These are phyloP conservation scores for Paulownia fortunei DNA, from an alignment of 257 asterid species.

Conservation along the genomic window DNA sequence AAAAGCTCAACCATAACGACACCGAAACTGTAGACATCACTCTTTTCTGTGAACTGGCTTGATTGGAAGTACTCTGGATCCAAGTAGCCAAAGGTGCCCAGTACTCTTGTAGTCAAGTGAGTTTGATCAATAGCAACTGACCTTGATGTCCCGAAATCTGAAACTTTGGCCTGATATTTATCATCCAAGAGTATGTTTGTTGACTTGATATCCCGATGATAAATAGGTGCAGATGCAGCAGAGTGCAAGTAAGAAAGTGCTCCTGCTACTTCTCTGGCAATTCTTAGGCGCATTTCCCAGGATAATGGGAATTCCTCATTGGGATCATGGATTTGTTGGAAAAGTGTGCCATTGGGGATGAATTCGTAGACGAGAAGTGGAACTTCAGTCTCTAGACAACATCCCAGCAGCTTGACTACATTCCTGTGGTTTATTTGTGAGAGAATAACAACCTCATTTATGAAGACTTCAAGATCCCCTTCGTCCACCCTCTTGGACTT, in stretches of 20 bases:
- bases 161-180: constrained; percentile 37
- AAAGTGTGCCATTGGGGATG: constrained; percentile 45
- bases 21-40: constrained; percentile 48
- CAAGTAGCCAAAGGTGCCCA: constrained; percentile 48
- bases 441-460: constrained; percentile 47
- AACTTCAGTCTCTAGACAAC: constrained; percentile 42
- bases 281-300: constrained; percentile 45
- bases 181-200: constrained; percentile 45
- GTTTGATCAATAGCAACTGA: constrained; percentile 39
- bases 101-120: constrained; percentile 41
- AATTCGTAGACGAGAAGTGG: constrained; percentile 47
- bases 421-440: constrained; percentile 46
- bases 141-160: constrained; percentile 48
- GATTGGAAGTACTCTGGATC: constrained; percentile 51
- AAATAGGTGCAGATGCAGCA: constrained; percentile 45
- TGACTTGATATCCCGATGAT: constrained; percentile 47
- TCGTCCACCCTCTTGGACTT: constrained; percentile 33
- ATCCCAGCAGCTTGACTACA: constrained; percentile 41
- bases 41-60: too few species aligned
- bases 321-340: constrained; percentile 43
- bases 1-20: constrained; percentile 47
- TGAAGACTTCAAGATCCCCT: constrained; percentile 39
- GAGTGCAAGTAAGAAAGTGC: constrained; percentile 50
- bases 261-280: constrained; percentile 43
- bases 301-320: constrained; percentile 36